Base-by-base conservation (phyloP, 2,329 filamentous ascomycete species). In the Gaeumannomyces tritici region DNA sequence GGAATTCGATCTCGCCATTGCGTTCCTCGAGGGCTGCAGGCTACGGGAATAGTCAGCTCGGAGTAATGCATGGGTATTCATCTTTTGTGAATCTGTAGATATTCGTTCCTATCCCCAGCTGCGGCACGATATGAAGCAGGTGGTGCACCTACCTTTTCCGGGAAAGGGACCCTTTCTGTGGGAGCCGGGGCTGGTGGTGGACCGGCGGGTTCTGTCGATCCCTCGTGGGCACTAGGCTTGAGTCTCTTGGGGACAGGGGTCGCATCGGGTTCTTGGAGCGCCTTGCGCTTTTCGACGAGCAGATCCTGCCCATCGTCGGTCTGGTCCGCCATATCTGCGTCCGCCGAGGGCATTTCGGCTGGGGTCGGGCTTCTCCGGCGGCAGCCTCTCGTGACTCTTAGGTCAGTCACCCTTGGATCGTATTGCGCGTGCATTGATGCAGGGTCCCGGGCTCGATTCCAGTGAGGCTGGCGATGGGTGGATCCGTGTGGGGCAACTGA, bases 1-100 rank as follows among this genome's bases (percentile, higher is more conserved):
- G 81, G 72, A 91, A 91, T 69, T 90, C 87, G 64, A 91, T 91
- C 61, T 89, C 85, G 63, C 88, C 87, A 70, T 84, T 84, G 65
- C 86, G 83, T 73, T 91, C 88, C 74, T 91, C 88, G 61, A 88
- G 76, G 13, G 89, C 88, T n/a, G 88, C 88, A 24, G 87, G 85
- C 80, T 84, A 7, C 12, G 24, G 28, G 31, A 18, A 15, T n/a
- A 7, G 59, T 60, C n/a, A 31, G 57, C 6, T 24, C 8, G 8
- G n/a, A 24, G 18, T n/a, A n/a, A 9, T 5, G 55, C 13, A 26
- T 4, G 12, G 33, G 33, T 57, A 4, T 29, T 18, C 12, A 12
- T 33, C 9, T 2, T 11, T 33, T 29, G 55, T 18, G 26, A 27
- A 12, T 51, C 21, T 21, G 6, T 21, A 7, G 42, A 51, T 24